These are phyloP conservation scores for Glomus cerebriforme DNA, from an alignment of 192 early-diverging fungal genomes.

Conservation along the genomic window DNA sequence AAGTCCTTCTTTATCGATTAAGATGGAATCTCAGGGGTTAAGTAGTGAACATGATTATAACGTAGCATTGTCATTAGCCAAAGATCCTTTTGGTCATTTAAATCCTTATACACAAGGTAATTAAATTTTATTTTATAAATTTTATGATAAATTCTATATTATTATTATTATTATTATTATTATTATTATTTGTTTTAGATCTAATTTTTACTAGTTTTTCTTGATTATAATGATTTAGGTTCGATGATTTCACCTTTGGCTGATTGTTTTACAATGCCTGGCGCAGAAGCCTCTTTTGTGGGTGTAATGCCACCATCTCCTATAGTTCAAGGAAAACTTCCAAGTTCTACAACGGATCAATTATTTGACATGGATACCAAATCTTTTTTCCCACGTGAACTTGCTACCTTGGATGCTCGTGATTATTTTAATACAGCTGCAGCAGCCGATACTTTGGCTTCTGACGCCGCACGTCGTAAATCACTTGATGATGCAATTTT, in stretches of 20 bases:
- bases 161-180: not conserved
- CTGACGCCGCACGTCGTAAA: conserved; percentile 15
- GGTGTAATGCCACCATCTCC: not conserved
- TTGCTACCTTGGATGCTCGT: not conserved
- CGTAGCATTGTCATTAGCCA: conserved; percentile 20
- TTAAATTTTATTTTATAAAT: not conserved
- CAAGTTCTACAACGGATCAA: not conserved
- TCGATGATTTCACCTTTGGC: not conserved
- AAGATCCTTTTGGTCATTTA: conserved; percentile 19
- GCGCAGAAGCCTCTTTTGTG: conserved; percentile 13
- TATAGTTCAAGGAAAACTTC: not conserved
- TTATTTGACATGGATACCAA: conserved; percentile 20
- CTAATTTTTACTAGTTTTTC: not conserved
- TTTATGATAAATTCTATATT: too few species aligned
- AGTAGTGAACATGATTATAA: conserved; percentile 22
- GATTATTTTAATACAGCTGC: conserved; percentile 8
- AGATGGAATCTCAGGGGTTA: conserved; percentile 17
- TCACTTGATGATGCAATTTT: conserved; percentile 27
- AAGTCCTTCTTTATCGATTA: conserved; percentile 18
- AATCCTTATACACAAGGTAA: conserved; percentile 4
- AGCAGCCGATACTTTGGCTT: not conserved
- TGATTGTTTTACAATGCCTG: conserved; percentile 10
- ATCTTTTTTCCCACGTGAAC: not conserved
- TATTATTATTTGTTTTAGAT: not conserved
- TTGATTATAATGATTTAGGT: not conserved